These are phyloP conservation scores for Blastomyces silverae DNA, from an alignment of 2,329 filamentous ascomycete genomes.

Conservation along the genomic window DNA sequence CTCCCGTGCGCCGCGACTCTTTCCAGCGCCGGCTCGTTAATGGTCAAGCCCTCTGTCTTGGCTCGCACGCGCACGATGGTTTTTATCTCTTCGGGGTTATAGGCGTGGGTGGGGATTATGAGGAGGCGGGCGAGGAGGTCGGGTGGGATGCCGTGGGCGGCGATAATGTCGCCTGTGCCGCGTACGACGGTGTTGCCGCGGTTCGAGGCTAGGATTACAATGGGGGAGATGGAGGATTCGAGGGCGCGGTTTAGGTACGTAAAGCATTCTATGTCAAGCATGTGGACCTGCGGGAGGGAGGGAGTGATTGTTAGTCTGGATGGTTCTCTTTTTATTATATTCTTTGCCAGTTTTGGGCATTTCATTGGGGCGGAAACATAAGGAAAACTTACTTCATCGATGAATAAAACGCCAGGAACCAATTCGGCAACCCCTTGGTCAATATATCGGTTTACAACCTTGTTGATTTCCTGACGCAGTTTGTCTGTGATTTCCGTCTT, in stretches of 20 bases:
- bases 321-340: conserved; percentile 17
- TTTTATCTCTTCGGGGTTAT: conserved; percentile 82
- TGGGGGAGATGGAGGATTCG: conserved; percentile 88
- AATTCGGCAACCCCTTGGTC: conserved; percentile 96
- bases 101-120: conserved; percentile 90
- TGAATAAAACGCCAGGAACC: conserved; percentile 96
- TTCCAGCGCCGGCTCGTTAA: conserved; percentile 76
- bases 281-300: conserved; percentile 64
- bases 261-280: conserved; percentile 99
- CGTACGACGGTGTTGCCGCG: conserved; percentile 89
- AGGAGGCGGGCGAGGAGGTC: conserved; percentile 90
- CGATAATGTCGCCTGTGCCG: conserved; percentile 69
- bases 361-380: no score
- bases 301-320: conserved; percentile 16
- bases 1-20: conserved; percentile 82
- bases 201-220: conserved; percentile 96
- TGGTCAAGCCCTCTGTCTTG: conserved; percentile 69
- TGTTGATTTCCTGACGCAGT: conserved; percentile 92
- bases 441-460: conserved; percentile 98
- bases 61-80: conserved; percentile 81
- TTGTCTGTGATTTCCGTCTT: conserved; percentile 99
- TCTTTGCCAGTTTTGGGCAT: neutral
- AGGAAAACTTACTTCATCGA: conserved; percentile 69
- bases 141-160: conserved; percentile 86
- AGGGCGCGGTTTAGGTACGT: conserved; percentile 98